Evolutionary conservation across 768 basidiomycete genomes (phyloP).

Genomic region (Mycena crocata): DNA sequence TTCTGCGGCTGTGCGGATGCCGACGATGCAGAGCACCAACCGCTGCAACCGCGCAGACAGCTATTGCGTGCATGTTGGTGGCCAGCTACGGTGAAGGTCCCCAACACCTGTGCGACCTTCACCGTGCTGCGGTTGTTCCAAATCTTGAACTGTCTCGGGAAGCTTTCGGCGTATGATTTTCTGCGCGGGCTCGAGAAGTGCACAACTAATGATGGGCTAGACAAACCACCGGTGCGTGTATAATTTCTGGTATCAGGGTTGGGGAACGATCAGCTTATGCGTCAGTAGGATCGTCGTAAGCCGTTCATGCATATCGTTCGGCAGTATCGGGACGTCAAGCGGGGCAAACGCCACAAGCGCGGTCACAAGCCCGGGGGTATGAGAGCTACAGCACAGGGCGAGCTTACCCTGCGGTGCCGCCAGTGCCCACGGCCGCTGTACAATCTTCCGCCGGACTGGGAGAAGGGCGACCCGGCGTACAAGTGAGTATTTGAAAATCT

Average conservation of each 20-base stretch:
- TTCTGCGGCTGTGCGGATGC: slow-evolving; percentile 25
- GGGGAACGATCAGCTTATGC: not conserved
- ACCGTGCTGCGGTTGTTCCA: slow-evolving; percentile 23
- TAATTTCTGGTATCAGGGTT: not conserved
- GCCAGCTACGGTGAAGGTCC: slow-evolving; percentile 20
- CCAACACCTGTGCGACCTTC: slow-evolving; percentile 28
- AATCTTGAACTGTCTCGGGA: slow-evolving; percentile 25
- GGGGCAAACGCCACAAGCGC: not conserved
- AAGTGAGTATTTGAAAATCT: too few species aligned
- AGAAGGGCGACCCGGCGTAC: too few species aligned
- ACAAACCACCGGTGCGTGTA: slow-evolving; percentile 16
- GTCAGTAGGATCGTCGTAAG: slow-evolving; percentile 16
- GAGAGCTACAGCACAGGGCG: not conserved
- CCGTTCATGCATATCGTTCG: slow-evolving; percentile 26
- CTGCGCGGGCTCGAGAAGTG: slow-evolving; percentile 4
- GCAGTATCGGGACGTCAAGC: slow-evolving; percentile 24
- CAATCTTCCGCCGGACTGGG: not conserved
- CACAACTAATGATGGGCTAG: slow-evolving; percentile 2
- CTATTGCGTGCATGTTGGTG: slow-evolving; percentile 28
- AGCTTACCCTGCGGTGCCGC: not conserved
- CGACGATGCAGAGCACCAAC: not conserved
- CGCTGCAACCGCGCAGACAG: slow-evolving; percentile 5
- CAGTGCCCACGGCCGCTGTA: not conserved
- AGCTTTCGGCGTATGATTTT: slow-evolving; percentile 29
- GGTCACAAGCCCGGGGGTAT: not conserved